These are phyloP conservation scores for Penicillium canescens DNA, from an alignment of 495 filamentous ascomycete species.

Conservation along the genomic window DNA sequence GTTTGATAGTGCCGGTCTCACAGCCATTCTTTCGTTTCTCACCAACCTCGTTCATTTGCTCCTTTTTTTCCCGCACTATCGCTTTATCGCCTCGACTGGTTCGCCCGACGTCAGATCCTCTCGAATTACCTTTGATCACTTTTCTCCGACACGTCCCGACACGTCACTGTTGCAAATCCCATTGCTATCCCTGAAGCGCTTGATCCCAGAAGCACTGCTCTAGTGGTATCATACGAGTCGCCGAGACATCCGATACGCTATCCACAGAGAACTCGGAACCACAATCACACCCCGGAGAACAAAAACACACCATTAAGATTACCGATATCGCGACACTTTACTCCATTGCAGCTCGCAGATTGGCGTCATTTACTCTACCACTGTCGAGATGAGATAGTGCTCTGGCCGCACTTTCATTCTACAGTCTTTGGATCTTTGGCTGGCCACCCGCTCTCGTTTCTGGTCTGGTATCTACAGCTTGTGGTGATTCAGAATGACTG, in stretches of 20 bases:
- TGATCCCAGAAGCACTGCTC: neutral
- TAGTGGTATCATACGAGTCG: conserved; percentile 2
- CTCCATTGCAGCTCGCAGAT: neutral
- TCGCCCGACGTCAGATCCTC: conserved; percentile 2
- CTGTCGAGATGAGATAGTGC: conserved; percentile 41
- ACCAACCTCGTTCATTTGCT: conserved; percentile 12
- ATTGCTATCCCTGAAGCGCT: neutral
- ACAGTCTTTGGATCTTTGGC: conserved; percentile 24
- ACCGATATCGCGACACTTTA: neutral
- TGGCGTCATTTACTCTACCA: conserved; percentile 6
- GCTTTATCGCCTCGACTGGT: conserved; percentile 7
- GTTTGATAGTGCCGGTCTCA: conserved; percentile 8
- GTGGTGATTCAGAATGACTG: conserved; percentile 51
- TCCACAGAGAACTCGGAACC: neutral
- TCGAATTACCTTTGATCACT: neutral
- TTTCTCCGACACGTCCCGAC: neutral
- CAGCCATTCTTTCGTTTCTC: conserved; percentile 10
- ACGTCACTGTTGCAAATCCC: neutral
- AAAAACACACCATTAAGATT: neutral
- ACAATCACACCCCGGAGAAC: neutral
- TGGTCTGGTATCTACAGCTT: conserved; percentile 32
- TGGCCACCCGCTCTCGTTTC: conserved; percentile 28
- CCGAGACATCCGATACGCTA: conserved; percentile 7
- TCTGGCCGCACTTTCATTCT: conserved; percentile 40
- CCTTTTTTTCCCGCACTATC: neutral